Evolutionary conservation across 306 rosid species (phyloP), one percentile per base, ranked within the genome.

Genomic region (Bauhinia variegata): DNA sequence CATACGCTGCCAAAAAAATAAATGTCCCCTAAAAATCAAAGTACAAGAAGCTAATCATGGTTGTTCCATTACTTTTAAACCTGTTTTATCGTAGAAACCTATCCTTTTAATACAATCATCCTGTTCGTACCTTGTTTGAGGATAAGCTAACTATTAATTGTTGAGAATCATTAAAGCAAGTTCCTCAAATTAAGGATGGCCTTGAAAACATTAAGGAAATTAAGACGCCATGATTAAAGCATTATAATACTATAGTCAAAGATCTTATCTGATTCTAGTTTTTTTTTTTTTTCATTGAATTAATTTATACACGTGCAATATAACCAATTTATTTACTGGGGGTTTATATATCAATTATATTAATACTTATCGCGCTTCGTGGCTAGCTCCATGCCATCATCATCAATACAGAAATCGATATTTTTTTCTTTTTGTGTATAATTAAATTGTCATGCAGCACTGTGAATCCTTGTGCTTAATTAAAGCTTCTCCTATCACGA

Each of bases 331-430:
- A 59, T 15, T 51, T 23, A 65, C 13, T 42, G 42, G 68, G 13
- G 15, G 1, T 30, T 4, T 15, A n/a, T 14, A 16, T 10, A 28
- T 6, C 74, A 12, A 11, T 17, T 43, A 72, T 52, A 72, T 52
- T 39, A 23, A 72, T 23, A 10, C 5, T 1, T 23, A 42, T 46
- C 33, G 54, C 19, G 17, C 38, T 44, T 42, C 18, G 19, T 2
- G 63, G 41, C 11, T 34, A n/a, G n/a, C 36, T 28, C 50, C 79
- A 41, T 47, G 55, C 1, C 1, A 23, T 73, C 79, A 69, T 23
- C 43, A 69, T 68, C 61, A 74, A 44, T 57, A 32, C 5, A 31
- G 80, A 75, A 75, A 75, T 63, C 16, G 60, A 73, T 36, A 51
- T 60, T 58, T n/a, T n/a, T n/a, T n/a, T n/a, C n/a, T n/a, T n/a